A percentile compares a stretch with the other conserved stretches of the same genome.
These are phyloP conservation scores for Pyrenochaeta sp. DNA, from an alignment of 2,329 filamentous ascomycete genomes.

Conservation along the genomic window DNA sequence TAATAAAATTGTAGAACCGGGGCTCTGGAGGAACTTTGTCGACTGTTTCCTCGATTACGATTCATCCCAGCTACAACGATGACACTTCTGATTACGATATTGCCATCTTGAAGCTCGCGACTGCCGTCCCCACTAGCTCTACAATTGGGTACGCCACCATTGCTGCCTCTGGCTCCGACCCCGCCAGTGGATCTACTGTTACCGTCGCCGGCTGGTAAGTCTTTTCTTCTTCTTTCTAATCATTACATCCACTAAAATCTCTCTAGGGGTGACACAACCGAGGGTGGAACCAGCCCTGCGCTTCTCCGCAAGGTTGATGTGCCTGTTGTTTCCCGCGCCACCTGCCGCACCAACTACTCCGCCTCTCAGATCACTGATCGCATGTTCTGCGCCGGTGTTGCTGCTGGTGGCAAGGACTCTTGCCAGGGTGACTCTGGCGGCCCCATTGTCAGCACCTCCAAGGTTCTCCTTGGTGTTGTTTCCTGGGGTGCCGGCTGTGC, in stretches of 20 bases:
- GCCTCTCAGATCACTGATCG: constrained; percentile 25
- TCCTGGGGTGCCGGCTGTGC: constrained; percentile 32
- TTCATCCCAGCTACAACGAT: constrained; percentile 29
- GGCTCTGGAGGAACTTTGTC: constrained; percentile 28
- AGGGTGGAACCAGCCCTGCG: constrained; percentile 15
- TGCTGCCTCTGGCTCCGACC: constrained; percentile 30
- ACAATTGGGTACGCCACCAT: constrained; percentile 33
- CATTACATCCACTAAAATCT: background rate
- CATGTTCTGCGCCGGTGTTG: constrained; percentile 39
- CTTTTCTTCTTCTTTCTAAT: too few relatives aligned
- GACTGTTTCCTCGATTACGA: constrained; percentile 22
- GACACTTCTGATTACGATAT: constrained; percentile 27
- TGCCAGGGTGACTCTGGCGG: constrained; percentile 44
- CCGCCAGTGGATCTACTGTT: constrained; percentile 22
- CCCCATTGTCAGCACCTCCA: constrained; percentile 27
- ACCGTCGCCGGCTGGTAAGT: constrained; percentile 37
- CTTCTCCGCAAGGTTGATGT: constrained; percentile 37
- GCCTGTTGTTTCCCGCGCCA: constrained; percentile 34
- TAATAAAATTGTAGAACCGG: constrained; percentile 13
- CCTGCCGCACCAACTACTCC: constrained; percentile 29
- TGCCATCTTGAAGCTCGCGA: constrained; percentile 36
- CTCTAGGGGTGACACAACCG: constrained; percentile 19
- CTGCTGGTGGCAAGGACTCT: constrained; percentile 38
- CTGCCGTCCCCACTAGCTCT: constrained; percentile 29
- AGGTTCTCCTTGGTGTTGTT: constrained; percentile 12